These are phyloP conservation scores for Quillaja saponaria DNA, from an alignment of 306 rosid genomes.

Conservation along the genomic window DNA sequence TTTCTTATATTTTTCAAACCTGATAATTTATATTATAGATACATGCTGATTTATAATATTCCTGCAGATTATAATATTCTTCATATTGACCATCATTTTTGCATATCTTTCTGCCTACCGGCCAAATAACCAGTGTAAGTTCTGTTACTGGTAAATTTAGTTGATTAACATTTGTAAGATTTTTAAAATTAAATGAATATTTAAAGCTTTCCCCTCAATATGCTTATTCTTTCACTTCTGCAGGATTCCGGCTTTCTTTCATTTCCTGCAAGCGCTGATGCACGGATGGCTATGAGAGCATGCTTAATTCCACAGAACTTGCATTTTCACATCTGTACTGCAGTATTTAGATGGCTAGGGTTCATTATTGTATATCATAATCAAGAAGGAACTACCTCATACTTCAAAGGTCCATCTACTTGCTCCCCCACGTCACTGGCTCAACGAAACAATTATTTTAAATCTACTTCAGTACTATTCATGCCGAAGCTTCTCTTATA, in stretches of 20 bases:
- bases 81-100: constrained; percentile 52
- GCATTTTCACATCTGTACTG: constrained; percentile 7
- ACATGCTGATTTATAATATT: constrained; percentile 25
- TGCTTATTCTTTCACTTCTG: not conserved
- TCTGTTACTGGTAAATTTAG: not conserved
- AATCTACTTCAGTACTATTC: too few species aligned
- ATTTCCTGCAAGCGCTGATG: not conserved
- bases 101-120: constrained; percentile 58
- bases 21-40: constrained; percentile 7
- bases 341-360: not conserved
- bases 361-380: not conserved
- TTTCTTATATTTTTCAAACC: constrained; percentile 7
- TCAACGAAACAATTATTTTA: too few species aligned
- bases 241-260: constrained; percentile 16
- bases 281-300: constrained; percentile 22
- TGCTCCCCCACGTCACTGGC: too few species aligned
- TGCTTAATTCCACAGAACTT: not conserved
- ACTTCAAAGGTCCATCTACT: too few species aligned
- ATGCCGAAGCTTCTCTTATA: too few species aligned
- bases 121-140: constrained; percentile 54
- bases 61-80: constrained; percentile 63
- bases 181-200: too few species aligned
- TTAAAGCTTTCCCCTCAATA: not conserved
- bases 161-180: too few species aligned
- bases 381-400: too few species aligned